phyloP scores from a whole-genome alignment of 2,329 filamentous ascomycete species.

The Colletotrichum trifolii region DNA sequence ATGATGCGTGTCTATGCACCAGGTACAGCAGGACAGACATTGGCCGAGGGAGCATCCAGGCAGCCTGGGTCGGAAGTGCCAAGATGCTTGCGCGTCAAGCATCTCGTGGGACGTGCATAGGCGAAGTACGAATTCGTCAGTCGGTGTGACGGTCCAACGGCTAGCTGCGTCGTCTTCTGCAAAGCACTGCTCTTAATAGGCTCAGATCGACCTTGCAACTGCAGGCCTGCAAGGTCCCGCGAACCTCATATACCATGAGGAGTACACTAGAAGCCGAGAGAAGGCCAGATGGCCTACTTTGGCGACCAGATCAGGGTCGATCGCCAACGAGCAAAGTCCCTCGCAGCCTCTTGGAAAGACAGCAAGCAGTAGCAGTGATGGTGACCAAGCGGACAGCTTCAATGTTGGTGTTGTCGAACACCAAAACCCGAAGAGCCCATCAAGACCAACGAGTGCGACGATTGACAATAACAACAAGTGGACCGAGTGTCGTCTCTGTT shows the following conservation, averaged over 20 bases:
- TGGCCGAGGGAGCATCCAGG: not conserved
- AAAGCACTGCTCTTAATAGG: conserved; percentile 6
- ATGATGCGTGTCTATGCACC: no score
- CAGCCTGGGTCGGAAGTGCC: conserved; percentile 14
- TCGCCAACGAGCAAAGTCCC: not conserved
- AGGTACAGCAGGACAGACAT: not conserved
- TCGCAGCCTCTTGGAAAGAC: no score
- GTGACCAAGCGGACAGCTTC: no score
- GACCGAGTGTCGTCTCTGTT: conserved; percentile 9
- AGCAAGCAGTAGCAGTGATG: no score
- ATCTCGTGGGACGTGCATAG: conserved; percentile 27
- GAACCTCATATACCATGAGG: conserved; percentile 6
- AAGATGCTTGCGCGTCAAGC: conserved; percentile 15
- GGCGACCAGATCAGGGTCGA: conserved; percentile 17
- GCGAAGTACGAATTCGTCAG: conserved; percentile 32
- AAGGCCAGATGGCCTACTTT: conserved; percentile 28
- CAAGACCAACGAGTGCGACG: no score
- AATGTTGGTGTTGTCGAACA: no score
- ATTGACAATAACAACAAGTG: conserved; percentile 2
- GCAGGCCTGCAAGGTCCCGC: conserved; percentile 33
- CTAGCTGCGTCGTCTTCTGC: conserved; percentile 25
- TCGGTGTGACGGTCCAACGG: conserved; percentile 31
- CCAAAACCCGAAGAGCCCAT: no score
- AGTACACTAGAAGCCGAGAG: conserved; percentile 1
- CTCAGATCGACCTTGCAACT: conserved; percentile 24